A percentile compares a stretch with the other conserved stretches of the same genome.
phyloP scores from a whole-genome alignment of 345 rosid species.

The Viola odorata region DNA sequence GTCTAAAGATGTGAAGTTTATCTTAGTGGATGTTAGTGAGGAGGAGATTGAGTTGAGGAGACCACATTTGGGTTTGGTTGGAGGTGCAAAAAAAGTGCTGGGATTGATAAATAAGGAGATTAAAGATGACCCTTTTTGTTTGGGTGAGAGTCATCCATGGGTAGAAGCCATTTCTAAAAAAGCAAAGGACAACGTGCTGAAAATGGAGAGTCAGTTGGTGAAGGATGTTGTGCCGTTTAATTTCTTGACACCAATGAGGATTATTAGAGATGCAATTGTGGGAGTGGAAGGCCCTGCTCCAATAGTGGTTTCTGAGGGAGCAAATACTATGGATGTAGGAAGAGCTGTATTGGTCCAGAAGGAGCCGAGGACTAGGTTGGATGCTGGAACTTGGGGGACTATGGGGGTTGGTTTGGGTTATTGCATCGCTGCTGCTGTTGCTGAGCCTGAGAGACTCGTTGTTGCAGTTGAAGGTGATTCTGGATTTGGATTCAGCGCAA shows the following conservation, averaged over 20 bases:
- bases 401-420: slow-evolving; percentile 99
- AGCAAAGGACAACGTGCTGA: slow-evolving; percentile 56
- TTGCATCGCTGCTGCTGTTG: slow-evolving; percentile 97
- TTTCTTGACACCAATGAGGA: slow-evolving; percentile 89
- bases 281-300: slow-evolving; percentile 79
- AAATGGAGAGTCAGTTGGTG: slow-evolving; percentile 77
- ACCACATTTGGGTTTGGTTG: slow-evolving; percentile 65
- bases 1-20: slow-evolving; percentile 80
- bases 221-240: slow-evolving; percentile 93
- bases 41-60: slow-evolving; percentile 82
- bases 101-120: slow-evolving; percentile 72
- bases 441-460: slow-evolving; percentile 77
- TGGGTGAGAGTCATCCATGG: slow-evolving; percentile 79
- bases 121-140: slow-evolving; percentile 83
- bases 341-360: slow-evolving; percentile 91
- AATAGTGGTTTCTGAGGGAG: slow-evolving; percentile 84
- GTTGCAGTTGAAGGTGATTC: slow-evolving; percentile 99
- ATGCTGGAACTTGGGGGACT: slow-evolving; percentile 99
- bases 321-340: slow-evolving; percentile 97
- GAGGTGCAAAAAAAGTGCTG: slow-evolving; percentile 73
- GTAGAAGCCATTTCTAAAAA: slow-evolving; percentile 69
- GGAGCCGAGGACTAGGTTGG: slow-evolving; percentile 94
- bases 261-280: slow-evolving; percentile 77
- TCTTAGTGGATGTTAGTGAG: slow-evolving; percentile 63
- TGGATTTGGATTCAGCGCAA: slow-evolving; percentile 96